Conservation (phyloP, 2,329 filamentous ascomycete species). For the Coniochaeta prunicola region DNA sequence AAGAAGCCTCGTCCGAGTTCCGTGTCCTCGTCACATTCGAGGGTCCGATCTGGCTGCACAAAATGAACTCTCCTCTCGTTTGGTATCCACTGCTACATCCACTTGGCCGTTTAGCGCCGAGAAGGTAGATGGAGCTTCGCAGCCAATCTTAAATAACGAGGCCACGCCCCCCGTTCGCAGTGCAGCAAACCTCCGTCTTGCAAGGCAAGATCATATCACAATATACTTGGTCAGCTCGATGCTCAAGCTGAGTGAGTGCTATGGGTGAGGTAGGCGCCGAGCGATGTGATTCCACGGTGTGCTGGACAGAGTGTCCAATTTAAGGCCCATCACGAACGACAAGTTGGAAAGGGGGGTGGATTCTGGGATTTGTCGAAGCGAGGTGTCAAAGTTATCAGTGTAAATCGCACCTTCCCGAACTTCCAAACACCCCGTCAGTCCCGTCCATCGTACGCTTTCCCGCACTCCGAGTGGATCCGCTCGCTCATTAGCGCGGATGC, state of each 20-base stretch:
- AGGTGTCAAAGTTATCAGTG: background rate
- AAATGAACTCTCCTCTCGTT: no score
- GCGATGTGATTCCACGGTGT: background rate
- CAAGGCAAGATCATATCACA: no score
- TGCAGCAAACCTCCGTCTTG: no score
- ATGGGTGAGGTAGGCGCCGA: background rate
- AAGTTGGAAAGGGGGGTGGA: background rate
- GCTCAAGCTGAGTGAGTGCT: background rate
- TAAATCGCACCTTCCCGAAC: constrained; percentile 2
- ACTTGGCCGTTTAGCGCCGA: no score
- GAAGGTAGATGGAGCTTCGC: no score
- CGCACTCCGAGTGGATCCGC: background rate
- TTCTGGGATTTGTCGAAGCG: background rate
- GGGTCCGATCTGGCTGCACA: no score
- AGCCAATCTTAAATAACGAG: no score
- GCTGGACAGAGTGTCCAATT: background rate
- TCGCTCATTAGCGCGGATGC: background rate
- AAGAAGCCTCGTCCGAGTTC: no score
- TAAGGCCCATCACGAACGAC: background rate
- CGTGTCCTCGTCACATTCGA: no score
- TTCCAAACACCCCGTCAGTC: constrained; percentile 1
- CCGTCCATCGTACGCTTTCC: background rate
- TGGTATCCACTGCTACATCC: no score
- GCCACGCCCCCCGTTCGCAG: no score
- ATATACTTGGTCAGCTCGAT: no score